A percentile compares a stretch with the other conserved stretches of the same genome.
phyloP scores from a whole-genome alignment of 1,139 yeast species.

The Scheffersomyces parashehatae region DNA sequence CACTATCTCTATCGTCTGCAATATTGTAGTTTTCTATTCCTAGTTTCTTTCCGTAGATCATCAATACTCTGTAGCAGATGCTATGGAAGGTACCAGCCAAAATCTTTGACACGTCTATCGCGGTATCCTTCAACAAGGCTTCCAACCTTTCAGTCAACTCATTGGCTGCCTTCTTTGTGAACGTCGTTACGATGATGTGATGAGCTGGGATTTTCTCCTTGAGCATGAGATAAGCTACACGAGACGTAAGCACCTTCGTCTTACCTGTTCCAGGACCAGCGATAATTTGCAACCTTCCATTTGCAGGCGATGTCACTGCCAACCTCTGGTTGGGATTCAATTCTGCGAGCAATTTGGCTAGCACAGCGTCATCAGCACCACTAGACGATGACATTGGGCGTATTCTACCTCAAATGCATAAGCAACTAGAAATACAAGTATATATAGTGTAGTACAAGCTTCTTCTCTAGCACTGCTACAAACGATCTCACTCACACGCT shows the following conservation, averaged over 20 bases:
- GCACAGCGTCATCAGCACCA: not conserved
- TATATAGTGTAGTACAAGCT: no score
- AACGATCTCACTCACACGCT: no score
- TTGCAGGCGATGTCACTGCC: constrained; percentile 60
- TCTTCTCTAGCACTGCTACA: no score
- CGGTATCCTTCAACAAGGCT: constrained; percentile 35
- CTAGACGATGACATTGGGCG: no score
- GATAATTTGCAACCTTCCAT: constrained; percentile 66
- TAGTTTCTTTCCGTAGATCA: constrained; percentile 53
- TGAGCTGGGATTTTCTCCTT: constrained; percentile 55
- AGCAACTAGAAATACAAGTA: no score
- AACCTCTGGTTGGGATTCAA: constrained; percentile 59
- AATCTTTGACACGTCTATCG: constrained; percentile 42
- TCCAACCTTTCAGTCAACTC: constrained; percentile 71
- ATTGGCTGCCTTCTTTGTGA: constrained; percentile 85
- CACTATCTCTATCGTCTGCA: constrained; percentile 68
- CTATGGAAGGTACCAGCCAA: constrained; percentile 88
- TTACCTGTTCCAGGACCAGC: constrained; percentile 96
- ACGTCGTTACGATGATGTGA: constrained; percentile 78
- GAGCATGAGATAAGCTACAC: constrained; percentile 70
- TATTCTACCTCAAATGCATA: no score
- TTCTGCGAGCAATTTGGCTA: constrained; percentile 4
- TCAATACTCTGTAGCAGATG: constrained; percentile 63
- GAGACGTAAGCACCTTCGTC: constrained; percentile 75
- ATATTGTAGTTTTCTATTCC: constrained; percentile 54